phyloP scores from a whole-genome alignment of 257 asterid species.

The Solanum gandarillasii region DNA sequence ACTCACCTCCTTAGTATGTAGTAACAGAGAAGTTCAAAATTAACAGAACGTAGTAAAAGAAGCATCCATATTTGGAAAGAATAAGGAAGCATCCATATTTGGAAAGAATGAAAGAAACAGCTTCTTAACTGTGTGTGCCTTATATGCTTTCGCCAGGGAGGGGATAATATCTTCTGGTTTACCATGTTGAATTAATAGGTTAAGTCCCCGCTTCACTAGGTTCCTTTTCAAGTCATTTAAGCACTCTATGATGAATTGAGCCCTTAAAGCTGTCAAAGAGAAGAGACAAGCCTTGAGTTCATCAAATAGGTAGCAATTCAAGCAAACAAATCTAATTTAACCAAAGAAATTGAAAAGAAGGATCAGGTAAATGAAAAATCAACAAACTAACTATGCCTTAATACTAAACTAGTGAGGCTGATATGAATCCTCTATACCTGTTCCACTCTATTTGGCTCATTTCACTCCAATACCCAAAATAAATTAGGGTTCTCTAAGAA shows the following conservation, averaged over 20 bases:
- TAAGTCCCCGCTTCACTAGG: constrained; percentile 57
- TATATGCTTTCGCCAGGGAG: constrained; percentile 52
- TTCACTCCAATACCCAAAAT: neutral
- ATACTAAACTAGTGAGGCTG: neutral
- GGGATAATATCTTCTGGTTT: constrained; percentile 87
- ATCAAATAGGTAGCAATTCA: neutral
- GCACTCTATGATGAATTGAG: constrained; percentile 66
- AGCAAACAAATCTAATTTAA: neutral
- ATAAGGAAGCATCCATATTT: neutral
- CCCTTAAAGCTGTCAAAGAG: constrained; percentile 66
- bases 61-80: neutral
- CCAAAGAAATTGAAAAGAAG: neutral
- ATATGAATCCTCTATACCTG: neutral
- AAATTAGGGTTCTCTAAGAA: neutral
- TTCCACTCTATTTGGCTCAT: neutral
- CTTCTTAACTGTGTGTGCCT: constrained; percentile 71
- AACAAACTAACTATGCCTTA: neutral
- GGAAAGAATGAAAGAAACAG: neutral
- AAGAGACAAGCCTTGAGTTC: neutral
- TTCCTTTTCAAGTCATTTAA: constrained; percentile 61
- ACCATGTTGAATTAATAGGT: constrained; percentile 71
- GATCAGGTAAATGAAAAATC: neutral
- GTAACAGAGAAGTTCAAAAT: neutral
- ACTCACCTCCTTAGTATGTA: neutral
- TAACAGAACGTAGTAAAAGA: neutral